These are phyloP conservation scores for Karstenula rhodostoma DNA, from an alignment of 2,329 filamentous ascomycete genomes.

Conservation along the genomic window DNA sequence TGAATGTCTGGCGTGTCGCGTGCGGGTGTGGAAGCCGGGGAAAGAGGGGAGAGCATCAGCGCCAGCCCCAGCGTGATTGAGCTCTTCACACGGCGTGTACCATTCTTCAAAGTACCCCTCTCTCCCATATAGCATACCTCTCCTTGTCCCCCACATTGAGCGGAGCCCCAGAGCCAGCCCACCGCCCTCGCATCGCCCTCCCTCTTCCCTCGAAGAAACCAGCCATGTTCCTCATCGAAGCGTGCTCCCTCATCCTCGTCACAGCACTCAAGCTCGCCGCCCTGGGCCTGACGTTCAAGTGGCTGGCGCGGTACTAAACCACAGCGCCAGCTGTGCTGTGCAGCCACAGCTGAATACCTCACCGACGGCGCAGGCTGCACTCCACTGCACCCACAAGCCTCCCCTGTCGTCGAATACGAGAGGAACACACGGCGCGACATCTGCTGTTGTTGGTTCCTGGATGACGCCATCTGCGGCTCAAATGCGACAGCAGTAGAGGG, in stretches of 20 bases:
- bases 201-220: neutral
- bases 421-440: neutral
- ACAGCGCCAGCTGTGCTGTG: neutral
- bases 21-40: neutral
- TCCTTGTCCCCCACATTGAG: no score
- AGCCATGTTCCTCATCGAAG: conserved; percentile 30
- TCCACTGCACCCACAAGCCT: neutral
- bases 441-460: neutral
- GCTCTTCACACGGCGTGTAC: no score
- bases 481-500: neutral
- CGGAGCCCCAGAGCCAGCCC: no score
- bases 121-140: no score
- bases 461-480: conserved; percentile 18
- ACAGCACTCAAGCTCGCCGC: conserved; percentile 42
- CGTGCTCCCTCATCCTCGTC: conserved; percentile 34
- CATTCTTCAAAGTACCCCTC: no score
- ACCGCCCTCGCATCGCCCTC: no score
- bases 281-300: conserved; percentile 36
- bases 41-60: neutral
- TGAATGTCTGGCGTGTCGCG: neutral
- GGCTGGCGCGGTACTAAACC: conserved; percentile 34
- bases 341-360: neutral
- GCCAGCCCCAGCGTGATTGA: no score
- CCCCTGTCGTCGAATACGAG: neutral
- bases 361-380: neutral